Percentiles rank a stretch among this genome's conserved stretches.
Evolutionary conservation across 169 alveolate species (phyloP).

Genomic region (Eimeria zaria): DNA sequence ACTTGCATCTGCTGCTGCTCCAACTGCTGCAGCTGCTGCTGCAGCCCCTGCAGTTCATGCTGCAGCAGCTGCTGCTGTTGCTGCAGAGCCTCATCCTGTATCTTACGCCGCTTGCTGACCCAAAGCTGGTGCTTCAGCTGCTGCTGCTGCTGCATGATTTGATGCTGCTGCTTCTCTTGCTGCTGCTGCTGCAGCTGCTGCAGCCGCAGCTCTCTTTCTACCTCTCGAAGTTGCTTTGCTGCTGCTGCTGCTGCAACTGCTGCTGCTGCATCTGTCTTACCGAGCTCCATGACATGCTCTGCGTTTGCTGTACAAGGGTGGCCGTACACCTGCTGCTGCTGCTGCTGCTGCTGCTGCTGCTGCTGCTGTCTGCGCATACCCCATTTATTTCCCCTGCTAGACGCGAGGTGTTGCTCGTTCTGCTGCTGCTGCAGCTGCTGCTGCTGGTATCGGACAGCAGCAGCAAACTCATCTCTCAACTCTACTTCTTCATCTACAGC

Average conservation of each 20-base stretch:
- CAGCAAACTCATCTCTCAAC: slow-evolving; percentile 1
- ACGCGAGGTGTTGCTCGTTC: not conserved
- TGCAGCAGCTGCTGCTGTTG: slow-evolving; percentile 1
- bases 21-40: slow-evolving; percentile 26
- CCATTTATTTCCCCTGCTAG: not conserved
- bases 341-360: slow-evolving; percentile 54
- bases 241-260: slow-evolving; percentile 50
- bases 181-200: slow-evolving; percentile 51
- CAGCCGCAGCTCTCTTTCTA: slow-evolving; percentile 25
- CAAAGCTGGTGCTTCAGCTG: not conserved
- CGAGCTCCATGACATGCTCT: not conserved
- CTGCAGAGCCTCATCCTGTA: not conserved
- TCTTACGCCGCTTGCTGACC: too few relatives aligned
- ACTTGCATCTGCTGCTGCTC: slow-evolving; percentile 26
- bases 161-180: slow-evolving; percentile 34
- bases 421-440: slow-evolving; percentile 13
- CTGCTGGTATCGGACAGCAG: slow-evolving; percentile 24
- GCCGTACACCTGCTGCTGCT: slow-evolving; percentile 39
- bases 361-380: not conserved
- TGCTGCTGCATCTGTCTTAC: slow-evolving; percentile 49
- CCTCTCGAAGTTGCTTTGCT: not conserved
- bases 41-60: slow-evolving; percentile 3
- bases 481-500: not conserved
- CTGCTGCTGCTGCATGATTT: slow-evolving; percentile 2
- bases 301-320: slow-evolving; percentile 38